phyloP scores from a whole-genome alignment of 192 early-diverging fungal genomes.

The Allomyces macrogynus region DNA sequence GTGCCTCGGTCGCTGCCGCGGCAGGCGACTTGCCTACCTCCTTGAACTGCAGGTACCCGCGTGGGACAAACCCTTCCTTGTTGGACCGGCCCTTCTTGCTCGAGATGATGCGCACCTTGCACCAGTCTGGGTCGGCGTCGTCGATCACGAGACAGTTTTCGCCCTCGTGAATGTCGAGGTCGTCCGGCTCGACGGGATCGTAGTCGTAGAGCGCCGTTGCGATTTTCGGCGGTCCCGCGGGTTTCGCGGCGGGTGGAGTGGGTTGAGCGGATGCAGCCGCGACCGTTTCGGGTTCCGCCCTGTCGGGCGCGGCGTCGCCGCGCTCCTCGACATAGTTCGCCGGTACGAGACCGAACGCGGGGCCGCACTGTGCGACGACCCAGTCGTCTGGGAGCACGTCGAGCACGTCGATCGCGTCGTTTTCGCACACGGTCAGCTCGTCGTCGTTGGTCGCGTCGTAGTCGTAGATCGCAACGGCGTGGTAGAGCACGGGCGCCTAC shows the following conservation, averaged over 20 bases:
- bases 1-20: not conserved
- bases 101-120: not conserved
- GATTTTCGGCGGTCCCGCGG: not conserved
- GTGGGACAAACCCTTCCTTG: not conserved
- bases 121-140: not conserved
- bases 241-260: not conserved
- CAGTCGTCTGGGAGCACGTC: constrained; percentile 79
- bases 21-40: not conserved
- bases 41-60: not conserved
- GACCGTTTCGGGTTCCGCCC: not conserved
- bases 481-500: constrained; percentile 33
- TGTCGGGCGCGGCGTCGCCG: not conserved
- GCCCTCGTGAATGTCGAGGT: not conserved
- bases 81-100: not conserved
- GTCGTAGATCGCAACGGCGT: constrained; percentile 53
- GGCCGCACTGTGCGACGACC: constrained; percentile 52
- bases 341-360: constrained; percentile 55
- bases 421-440: constrained; percentile 61
- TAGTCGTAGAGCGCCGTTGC: not conserved
- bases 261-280: not conserved
- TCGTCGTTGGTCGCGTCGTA: constrained; percentile 67
- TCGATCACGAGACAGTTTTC: not conserved
- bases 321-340: constrained; percentile 57
- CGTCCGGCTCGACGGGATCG: not conserved
- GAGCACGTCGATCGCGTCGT: constrained; percentile 47